Conservation (phyloP, 192 early-diverging fungal species). For the Backusella luteola region DNA sequence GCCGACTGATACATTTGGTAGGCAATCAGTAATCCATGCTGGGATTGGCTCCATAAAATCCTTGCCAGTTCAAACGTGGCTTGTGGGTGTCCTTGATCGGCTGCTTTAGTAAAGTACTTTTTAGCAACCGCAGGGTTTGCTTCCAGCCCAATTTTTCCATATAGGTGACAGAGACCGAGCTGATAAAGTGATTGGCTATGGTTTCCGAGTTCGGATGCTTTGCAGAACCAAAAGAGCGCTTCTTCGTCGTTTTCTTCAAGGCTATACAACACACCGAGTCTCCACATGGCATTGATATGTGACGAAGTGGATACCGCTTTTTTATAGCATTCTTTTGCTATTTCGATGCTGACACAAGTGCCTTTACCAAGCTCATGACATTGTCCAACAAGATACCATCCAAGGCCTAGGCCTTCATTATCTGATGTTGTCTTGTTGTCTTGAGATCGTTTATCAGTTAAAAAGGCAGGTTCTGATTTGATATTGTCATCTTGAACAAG, state of each 20-base stretch:
- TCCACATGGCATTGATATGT: conserved; percentile 18
- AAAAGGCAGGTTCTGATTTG: neutral
- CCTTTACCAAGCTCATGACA: conserved; percentile 35
- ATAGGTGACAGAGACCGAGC: conserved; percentile 24
- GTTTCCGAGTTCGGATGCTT: conserved; percentile 19
- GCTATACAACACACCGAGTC: conserved; percentile 10
- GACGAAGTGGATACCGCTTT: neutral
- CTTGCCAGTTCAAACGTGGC: conserved; percentile 23
- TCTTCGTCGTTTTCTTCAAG: conserved; percentile 2
- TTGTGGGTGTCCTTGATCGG: conserved; percentile 17
- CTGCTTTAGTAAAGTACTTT: conserved; percentile 20
- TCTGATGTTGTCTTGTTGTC: neutral
- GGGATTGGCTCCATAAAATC: conserved; percentile 13
- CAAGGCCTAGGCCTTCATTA: conserved; percentile 11
- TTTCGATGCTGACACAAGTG: neutral
- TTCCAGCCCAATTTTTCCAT: conserved; percentile 21
- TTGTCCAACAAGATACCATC: conserved; percentile 21
- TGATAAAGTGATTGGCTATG: conserved; percentile 22
- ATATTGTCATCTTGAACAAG: neutral
- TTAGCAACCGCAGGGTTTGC: conserved; percentile 14
- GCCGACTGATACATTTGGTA: conserved; percentile 20
- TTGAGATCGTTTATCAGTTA: conserved; percentile 1
- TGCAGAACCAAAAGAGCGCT: conserved; percentile 28
- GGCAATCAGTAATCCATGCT: conserved; percentile 6
- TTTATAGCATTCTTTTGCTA: conserved; percentile 26